Base-by-base conservation (phyloP, 2,329 filamentous ascomycete species). In the Epichloe sp. region DNA sequence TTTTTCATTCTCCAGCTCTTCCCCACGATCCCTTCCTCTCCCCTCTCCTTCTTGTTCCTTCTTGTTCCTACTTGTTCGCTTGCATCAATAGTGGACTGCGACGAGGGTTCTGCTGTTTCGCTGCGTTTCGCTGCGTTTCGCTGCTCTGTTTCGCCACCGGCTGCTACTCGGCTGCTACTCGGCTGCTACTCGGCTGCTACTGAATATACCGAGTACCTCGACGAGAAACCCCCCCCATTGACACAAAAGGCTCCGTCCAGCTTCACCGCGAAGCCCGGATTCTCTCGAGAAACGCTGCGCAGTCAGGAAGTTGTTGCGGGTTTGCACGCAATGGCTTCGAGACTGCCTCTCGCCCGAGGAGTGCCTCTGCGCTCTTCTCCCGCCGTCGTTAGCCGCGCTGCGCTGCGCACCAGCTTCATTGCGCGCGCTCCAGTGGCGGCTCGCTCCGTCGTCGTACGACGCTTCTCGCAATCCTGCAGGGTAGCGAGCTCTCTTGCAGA, bases 241-340 rank as follows among this genome's bases (percentile, higher is more conserved):
- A 17, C 31, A n/a, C 17, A 44, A 34, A 34, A 31, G 15, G n/a
- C 21, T 6, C 3, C 19, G 23, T 14, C 26, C 23, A 21, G 34
- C 11, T 31, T 34, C 14, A 3, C 10, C 21, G 12, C 23, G 43
- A 44, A 21, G 14, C 43, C 11, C 21, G 43, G 23, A 44, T 5
- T 19, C 26, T 15, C 21, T 3, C 4, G 19, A 31, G 15, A 26
- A 44, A 15, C 6, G 8, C 42, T 15, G 48, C 34, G 31, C 15
- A 19, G 48, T 19, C 48, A 11, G 34, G 5, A 37, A 26, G 34
- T 21, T 10, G 15, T 12, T 34, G 42, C 34, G 40, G 35, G 10
- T 6, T 46, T n/a, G 44, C 43, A 5, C 5, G 43, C 53, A 52
- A 63, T 63, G 61, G 60, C 61, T 44, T 62, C 59, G 44, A 55